A percentile compares a stretch with the other conserved stretches of the same genome.
phyloP scores from a whole-genome alignment of 2,329 filamentous ascomycete genomes.

The Sordariomycetes sp. region DNA sequence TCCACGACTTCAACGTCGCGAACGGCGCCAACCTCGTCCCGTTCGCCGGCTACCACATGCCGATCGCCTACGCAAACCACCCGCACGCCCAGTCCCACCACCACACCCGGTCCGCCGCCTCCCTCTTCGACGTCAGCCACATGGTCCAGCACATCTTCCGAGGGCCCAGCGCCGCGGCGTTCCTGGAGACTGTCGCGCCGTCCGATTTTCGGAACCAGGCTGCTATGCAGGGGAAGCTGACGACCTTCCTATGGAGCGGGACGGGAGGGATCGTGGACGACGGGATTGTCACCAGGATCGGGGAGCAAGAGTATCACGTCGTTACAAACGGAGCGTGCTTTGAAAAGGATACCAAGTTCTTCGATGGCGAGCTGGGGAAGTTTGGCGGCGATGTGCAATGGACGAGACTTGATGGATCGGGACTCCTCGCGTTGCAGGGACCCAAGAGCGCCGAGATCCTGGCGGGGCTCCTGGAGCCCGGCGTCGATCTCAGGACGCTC shows the following conservation, averaged over 20 bases:
- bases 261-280: slow-evolving; percentile 94
- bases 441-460: slow-evolving; percentile 66
- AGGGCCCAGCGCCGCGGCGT: slow-evolving; percentile 68
- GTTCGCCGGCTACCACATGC: slow-evolving; percentile 92
- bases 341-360: slow-evolving; percentile 75
- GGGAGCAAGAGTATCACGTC: slow-evolving; percentile 69
- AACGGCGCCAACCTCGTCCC: slow-evolving; percentile 88
- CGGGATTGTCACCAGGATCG: slow-evolving; percentile 77
- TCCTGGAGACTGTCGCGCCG: slow-evolving; percentile 79
- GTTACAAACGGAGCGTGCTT: slow-evolving; percentile 92
- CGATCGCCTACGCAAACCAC: slow-evolving; percentile 72
- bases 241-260: slow-evolving; percentile 63
- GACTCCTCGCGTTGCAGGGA: slow-evolving; percentile 82
- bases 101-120: slow-evolving; percentile 81
- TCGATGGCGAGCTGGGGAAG: slow-evolving; percentile 56
- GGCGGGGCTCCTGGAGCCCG: slow-evolving; percentile 22
- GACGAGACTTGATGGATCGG: slow-evolving; percentile 60
- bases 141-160: slow-evolving; percentile 88
- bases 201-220: slow-evolving; percentile 53
- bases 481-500: slow-evolving; percentile 17
- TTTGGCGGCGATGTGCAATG: slow-evolving; percentile 43
- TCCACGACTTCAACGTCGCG: slow-evolving; percentile 69
- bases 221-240: slow-evolving; percentile 66
- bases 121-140: slow-evolving; percentile 91
- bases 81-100: slow-evolving; percentile 77